phyloP scores from a whole-genome alignment of 371 early-diverging fungal species.

The Mortierella sp. region DNA sequence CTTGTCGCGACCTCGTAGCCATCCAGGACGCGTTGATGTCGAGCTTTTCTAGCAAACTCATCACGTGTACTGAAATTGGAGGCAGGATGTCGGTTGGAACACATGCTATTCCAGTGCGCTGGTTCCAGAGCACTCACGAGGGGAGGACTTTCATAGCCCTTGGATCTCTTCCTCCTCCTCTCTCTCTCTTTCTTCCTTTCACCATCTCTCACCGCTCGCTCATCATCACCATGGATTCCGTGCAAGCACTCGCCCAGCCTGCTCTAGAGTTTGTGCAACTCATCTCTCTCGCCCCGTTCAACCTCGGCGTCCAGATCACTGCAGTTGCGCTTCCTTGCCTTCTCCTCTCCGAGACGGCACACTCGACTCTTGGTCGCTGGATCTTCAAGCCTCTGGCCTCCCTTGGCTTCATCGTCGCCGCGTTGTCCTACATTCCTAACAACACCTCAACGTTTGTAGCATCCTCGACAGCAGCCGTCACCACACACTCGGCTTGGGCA shows the following conservation, averaged over 20 bases:
- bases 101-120: too few relatives aligned
- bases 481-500: constrained; percentile 7
- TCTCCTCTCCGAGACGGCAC: constrained; percentile 35
- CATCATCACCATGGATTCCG: constrained; percentile 3
- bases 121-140: too few relatives aligned
- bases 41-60: neutral
- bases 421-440: constrained; percentile 34
- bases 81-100: too few relatives aligned
- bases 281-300: constrained; percentile 31
- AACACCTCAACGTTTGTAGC: constrained; percentile 6
- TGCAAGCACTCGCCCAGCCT: constrained; percentile 11
- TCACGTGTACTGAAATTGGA: too few relatives aligned
- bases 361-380: constrained; percentile 35
- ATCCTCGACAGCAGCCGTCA: constrained; percentile 14
- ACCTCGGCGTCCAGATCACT: constrained; percentile 48
- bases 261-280: constrained; percentile 34
- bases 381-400: constrained; percentile 52
- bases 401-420: constrained; percentile 45
- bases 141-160: too few relatives aligned
- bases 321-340: constrained; percentile 41
- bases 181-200: constrained; percentile 5
- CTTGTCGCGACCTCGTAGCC: neutral
- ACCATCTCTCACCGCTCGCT: neutral
- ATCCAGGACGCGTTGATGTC: neutral
- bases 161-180: too few relatives aligned